Conservation (phyloP, 2,329 filamentous ascomycete genomes). For the Sodiomyces alkalinus region DNA sequence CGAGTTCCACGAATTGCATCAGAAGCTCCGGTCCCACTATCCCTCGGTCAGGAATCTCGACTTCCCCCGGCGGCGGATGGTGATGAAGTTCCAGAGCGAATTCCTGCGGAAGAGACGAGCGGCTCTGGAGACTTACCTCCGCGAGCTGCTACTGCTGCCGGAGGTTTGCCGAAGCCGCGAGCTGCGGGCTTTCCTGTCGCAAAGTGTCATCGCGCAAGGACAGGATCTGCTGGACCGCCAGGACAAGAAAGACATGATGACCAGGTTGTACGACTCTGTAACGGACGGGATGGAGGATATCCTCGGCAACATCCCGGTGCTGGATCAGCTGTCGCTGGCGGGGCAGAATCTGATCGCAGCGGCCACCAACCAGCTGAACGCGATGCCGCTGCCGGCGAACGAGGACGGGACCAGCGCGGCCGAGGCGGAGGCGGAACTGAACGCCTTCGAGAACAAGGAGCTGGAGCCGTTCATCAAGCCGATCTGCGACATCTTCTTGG, state of each 20-base stretch:
- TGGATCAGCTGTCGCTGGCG: slow-evolving; percentile 85
- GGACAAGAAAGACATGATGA: slow-evolving; percentile 75
- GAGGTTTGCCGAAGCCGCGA: slow-evolving; percentile 92
- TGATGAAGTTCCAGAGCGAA: slow-evolving; percentile 93
- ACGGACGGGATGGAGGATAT: slow-evolving; percentile 98
- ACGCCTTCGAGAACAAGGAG: slow-evolving; percentile 81
- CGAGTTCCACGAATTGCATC: slow-evolving; percentile 92
- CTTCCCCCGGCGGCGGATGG: slow-evolving; percentile 79
- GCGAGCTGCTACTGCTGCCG: slow-evolving; percentile 67
- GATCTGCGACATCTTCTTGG: slow-evolving; percentile 93
- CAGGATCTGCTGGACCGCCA: slow-evolving; percentile 42
- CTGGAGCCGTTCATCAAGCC: slow-evolving; percentile 94
- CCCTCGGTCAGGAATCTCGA: slow-evolving; percentile 79
- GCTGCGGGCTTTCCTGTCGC: slow-evolving; percentile 80
- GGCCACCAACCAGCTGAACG: slow-evolving; percentile 48
- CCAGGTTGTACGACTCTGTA: slow-evolving; percentile 88
- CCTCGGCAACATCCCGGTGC: slow-evolving; percentile 82
- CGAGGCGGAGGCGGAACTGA: slow-evolving; percentile 86
- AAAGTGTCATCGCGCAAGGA: slow-evolving; percentile 58
- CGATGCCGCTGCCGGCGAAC: slow-evolving; percentile 33
- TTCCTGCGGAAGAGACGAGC: slow-evolving; percentile 80
- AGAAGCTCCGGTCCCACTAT: slow-evolving; percentile 71
- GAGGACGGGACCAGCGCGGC: slow-evolving; percentile 38
- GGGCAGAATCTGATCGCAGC: slow-evolving; percentile 82
- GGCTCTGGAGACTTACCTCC: slow-evolving; percentile 74